Evolutionary conservation across 2,329 filamentous ascomycete species (phyloP).

Genomic region (Penicillium occitanis): DNA sequence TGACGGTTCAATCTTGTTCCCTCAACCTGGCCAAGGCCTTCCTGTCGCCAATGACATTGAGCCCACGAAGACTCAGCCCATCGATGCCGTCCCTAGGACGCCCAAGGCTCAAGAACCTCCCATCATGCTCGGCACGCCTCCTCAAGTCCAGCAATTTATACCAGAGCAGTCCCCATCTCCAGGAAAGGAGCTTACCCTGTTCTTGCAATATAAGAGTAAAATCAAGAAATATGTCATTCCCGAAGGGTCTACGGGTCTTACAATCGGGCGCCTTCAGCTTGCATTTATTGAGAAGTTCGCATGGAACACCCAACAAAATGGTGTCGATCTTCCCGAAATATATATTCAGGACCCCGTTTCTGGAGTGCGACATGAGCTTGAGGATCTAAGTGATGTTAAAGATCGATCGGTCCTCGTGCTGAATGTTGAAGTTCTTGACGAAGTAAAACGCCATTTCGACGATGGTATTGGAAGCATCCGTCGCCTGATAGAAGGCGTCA

Average conservation of each 20-base stretch:
- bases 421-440: slow-evolving; percentile 89
- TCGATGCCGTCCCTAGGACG: slow-evolving; percentile 15
- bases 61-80: slow-evolving; percentile 28
- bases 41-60: slow-evolving; percentile 39
- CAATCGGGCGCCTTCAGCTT: slow-evolving; percentile 82
- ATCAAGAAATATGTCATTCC: slow-evolving; percentile 93
- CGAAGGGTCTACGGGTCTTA: slow-evolving; percentile 80
- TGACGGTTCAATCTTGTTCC: slow-evolving; percentile 61
- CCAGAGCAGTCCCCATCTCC: slow-evolving; percentile 62
- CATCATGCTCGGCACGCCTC: slow-evolving; percentile 34
- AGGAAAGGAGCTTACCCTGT: slow-evolving; percentile 86
- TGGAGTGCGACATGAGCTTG: slow-evolving; percentile 92
- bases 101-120: slow-evolving; percentile 27
- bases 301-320: slow-evolving; percentile 96
- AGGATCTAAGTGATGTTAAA: slow-evolving; percentile 90
- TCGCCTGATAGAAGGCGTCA: slow-evolving; percentile 80
- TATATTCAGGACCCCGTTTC: slow-evolving; percentile 97
- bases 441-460: slow-evolving; percentile 94
- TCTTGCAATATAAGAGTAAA: slow-evolving; percentile 93
- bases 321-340: slow-evolving; percentile 89
- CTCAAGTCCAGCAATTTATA: slow-evolving; percentile 55
- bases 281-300: slow-evolving; percentile 99
- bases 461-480: slow-evolving; percentile 81
- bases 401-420: slow-evolving; percentile 92
- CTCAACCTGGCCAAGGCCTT: slow-evolving; percentile 38